Conservation (phyloP, 805 yeast species). For the Kodamaea laetipori region DNA sequence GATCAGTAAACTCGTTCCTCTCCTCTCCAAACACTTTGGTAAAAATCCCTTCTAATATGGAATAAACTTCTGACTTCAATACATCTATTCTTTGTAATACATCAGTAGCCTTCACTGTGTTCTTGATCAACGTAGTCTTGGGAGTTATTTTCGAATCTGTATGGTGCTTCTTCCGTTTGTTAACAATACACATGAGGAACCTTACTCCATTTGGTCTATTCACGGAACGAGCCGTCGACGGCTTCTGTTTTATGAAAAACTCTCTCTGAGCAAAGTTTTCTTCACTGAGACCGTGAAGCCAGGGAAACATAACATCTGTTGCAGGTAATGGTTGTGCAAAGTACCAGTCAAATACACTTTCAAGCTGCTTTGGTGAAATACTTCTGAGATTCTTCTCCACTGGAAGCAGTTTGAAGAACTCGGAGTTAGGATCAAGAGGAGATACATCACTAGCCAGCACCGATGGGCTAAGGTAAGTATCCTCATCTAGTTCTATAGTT, state of each 20-base stretch:
- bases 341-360: conserved; percentile 37
- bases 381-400: neutral
- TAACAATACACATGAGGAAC: conserved; percentile 41
- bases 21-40: conserved; percentile 19
- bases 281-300: conserved; percentile 80
- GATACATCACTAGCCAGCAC: neutral
- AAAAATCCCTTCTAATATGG: conserved; percentile 24
- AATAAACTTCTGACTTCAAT: conserved; percentile 36
- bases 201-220: conserved; percentile 33
- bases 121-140: conserved; percentile 37
- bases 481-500: neutral
- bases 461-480: too few species aligned
- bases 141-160: neutral
- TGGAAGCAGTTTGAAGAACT: conserved; percentile 8
- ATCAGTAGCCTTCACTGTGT: conserved; percentile 56
- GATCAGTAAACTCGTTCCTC: conserved; percentile 29
- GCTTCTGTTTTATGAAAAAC: conserved; percentile 40
- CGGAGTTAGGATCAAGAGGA: conserved; percentile 12
- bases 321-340: conserved; percentile 53
- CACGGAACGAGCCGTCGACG: conserved; percentile 3
- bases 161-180: conserved; percentile 2
- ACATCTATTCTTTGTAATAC: conserved; percentile 52
- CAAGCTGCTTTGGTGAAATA: conserved; percentile 14
- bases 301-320: conserved; percentile 75
- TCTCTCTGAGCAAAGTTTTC: conserved; percentile 56